phyloP scores from a whole-genome alignment of 1,284 basidiomycete species.

The Laetiporus sulphureus region DNA sequence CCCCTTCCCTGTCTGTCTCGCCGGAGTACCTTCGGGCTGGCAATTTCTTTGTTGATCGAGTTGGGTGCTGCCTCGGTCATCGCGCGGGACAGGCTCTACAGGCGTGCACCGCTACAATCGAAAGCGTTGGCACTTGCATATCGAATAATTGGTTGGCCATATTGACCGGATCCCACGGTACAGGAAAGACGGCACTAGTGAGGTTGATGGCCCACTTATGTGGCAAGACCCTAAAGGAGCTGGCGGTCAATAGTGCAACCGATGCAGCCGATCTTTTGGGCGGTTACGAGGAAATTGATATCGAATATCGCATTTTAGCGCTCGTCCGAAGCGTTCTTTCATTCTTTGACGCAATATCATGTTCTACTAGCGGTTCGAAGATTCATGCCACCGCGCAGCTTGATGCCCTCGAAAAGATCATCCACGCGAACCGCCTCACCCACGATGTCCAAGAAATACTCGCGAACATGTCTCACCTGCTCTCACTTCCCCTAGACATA shows the following conservation, averaged over 20 bases:
- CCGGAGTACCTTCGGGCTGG: slow-evolving; percentile 63
- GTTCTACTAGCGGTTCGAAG: slow-evolving; percentile 31
- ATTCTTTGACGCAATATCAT: slow-evolving; percentile 35
- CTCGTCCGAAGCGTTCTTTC: slow-evolving; percentile 35
- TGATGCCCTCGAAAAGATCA: neutral
- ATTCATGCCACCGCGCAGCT: slow-evolving; percentile 8
- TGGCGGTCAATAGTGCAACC: slow-evolving; percentile 82
- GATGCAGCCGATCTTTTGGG: slow-evolving; percentile 95
- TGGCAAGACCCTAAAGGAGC: slow-evolving; percentile 67
- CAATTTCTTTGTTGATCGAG: slow-evolving; percentile 48
- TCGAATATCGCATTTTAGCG: slow-evolving; percentile 31
- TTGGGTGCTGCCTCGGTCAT: slow-evolving; percentile 30
- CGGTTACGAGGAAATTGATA: slow-evolving; percentile 89
- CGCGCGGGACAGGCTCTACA: slow-evolving; percentile 52
- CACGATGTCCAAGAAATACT: neutral
- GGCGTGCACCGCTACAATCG: slow-evolving; percentile 60
- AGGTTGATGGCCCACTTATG: slow-evolving; percentile 66
- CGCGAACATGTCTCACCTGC: too few species aligned
- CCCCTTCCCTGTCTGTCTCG: slow-evolving; percentile 41
- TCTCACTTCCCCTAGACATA: too few species aligned
- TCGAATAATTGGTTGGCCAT: slow-evolving; percentile 86
- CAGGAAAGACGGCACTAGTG: slow-evolving; percentile 81
- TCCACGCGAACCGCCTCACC: neutral
- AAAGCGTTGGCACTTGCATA: slow-evolving; percentile 74
- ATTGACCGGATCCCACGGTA: slow-evolving; percentile 67